Evolutionary conservation across 164 flowering plant genomes (phyloP).

Genomic region (Nelumbo lutea): DNA sequence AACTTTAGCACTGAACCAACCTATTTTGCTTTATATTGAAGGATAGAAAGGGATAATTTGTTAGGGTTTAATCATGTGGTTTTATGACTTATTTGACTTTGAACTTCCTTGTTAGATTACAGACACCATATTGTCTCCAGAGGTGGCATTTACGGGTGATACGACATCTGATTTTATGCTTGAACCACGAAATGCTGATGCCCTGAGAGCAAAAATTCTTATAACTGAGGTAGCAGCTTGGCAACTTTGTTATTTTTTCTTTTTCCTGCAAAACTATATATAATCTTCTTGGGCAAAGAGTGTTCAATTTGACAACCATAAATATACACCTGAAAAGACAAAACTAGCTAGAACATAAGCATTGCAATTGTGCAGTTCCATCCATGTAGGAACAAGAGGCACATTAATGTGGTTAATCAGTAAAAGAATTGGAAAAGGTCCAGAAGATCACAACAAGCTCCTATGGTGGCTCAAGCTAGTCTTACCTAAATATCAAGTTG

Average conservation of each 20-base stretch:
- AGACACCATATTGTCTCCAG: constrained; percentile 81
- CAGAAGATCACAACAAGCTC: neutral
- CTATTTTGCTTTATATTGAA: neutral
- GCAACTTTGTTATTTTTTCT: neutral
- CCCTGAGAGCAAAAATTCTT: constrained; percentile 87
- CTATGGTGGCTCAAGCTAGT: neutral
- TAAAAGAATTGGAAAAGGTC: neutral
- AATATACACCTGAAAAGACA: neutral
- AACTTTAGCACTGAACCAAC: neutral
- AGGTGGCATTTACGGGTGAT: constrained; percentile 97
- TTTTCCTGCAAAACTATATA: neutral
- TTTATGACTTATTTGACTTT: constrained; percentile 12
- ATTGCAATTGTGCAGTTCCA: neutral
- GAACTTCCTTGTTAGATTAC: constrained; percentile 54
- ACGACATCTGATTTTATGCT: constrained; percentile 83
- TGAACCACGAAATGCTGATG: constrained; percentile 91
- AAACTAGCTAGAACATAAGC: neutral
- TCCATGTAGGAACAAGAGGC: too few relatives aligned
- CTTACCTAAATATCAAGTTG: constrained; percentile 1
- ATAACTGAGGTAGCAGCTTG: constrained; percentile 71
- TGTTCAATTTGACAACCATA: neutral
- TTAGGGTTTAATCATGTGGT: neutral
- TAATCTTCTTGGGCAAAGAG: neutral
- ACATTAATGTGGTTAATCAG: neutral
- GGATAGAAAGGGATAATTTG: neutral